Evolutionary conservation across 2,329 filamentous ascomycete species (phyloP).

Genomic region (Beauveria sp.): DNA sequence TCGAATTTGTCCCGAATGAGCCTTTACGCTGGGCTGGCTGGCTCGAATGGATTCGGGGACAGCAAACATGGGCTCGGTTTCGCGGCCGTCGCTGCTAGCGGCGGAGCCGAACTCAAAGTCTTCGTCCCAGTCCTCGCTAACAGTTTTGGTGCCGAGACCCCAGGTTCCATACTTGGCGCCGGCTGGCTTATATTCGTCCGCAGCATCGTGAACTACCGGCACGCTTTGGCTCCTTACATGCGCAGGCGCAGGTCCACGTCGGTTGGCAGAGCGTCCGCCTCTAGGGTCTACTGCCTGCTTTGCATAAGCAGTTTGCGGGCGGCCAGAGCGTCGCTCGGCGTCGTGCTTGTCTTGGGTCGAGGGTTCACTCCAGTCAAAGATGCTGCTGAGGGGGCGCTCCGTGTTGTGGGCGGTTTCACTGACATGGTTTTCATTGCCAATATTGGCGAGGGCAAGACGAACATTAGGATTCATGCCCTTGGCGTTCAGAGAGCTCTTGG

Average conservation of each 20-base stretch:
- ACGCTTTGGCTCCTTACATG: constrained; percentile 79
- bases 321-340: constrained; percentile 47
- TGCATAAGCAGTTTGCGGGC: constrained; percentile 68
- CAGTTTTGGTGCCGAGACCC: constrained; percentile 70
- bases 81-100: constrained; percentile 27
- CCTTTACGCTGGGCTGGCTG: constrained; percentile 72
- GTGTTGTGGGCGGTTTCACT: constrained; percentile 15
- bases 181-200: constrained; percentile 46
- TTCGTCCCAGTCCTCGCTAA: constrained; percentile 83
- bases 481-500: constrained; percentile 45
- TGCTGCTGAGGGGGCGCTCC: constrained; percentile 55
- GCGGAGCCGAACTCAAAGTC: constrained; percentile 69
- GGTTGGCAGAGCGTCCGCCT: constrained; percentile 59
- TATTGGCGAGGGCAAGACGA: constrained; percentile 46
- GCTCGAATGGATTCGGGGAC: constrained; percentile 72
- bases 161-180: constrained; percentile 71
- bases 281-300: constrained; percentile 66
- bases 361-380: constrained; percentile 75
- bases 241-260: constrained; percentile 59
- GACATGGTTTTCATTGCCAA: constrained; percentile 32
- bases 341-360: constrained; percentile 54
- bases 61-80: constrained; percentile 26
- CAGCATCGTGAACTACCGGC: constrained; percentile 59
- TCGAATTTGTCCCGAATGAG: constrained; percentile 74
- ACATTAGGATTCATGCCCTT: constrained; percentile 45